phyloP scores from a whole-genome alignment of 228 moss, liverwort and hornwort genomes.

The Sphagnum magellanicum region DNA sequence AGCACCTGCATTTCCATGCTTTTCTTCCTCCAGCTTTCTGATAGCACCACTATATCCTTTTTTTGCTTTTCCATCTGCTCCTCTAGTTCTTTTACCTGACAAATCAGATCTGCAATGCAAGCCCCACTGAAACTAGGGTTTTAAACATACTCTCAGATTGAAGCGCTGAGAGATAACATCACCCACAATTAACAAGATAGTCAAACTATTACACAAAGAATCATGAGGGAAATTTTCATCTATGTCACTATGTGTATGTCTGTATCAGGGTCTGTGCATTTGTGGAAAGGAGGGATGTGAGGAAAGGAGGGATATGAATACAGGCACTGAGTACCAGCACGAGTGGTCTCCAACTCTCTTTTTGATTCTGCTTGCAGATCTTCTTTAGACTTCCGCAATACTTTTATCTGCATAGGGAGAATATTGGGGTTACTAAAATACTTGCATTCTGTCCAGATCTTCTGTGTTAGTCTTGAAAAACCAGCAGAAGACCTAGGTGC shows the following conservation, averaged over 20 bases:
- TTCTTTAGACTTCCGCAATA: slow-evolving; percentile 47
- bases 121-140: neutral
- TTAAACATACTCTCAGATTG: neutral
- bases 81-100: slow-evolving; percentile 20
- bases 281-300: too few species aligned
- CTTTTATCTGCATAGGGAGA: slow-evolving; percentile 33
- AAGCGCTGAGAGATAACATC: neutral
- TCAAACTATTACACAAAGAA: too few species aligned
- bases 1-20: slow-evolving; percentile 32
- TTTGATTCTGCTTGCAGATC: slow-evolving; percentile 45
- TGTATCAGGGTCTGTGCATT: too few species aligned
- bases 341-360: slow-evolving; percentile 46
- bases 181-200: too few species aligned
- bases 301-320: too few species aligned
- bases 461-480: too few species aligned
- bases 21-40: slow-evolving; percentile 25
- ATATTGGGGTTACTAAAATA: too few species aligned
- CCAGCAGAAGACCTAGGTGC: too few species aligned
- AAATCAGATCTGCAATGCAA: slow-evolving; percentile 31
- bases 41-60: slow-evolving; percentile 29
- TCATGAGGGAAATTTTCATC: too few species aligned
- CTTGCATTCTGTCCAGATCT: too few species aligned
- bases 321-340: slow-evolving; percentile 18
- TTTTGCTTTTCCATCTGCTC: slow-evolving; percentile 36
- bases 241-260: too few species aligned